A percentile compares a stretch with the other conserved stretches of the same genome.
These are phyloP conservation scores for Scedosporium minutisporum DNA, from an alignment of 2,329 filamentous ascomycete genomes.

Conservation along the genomic window DNA sequence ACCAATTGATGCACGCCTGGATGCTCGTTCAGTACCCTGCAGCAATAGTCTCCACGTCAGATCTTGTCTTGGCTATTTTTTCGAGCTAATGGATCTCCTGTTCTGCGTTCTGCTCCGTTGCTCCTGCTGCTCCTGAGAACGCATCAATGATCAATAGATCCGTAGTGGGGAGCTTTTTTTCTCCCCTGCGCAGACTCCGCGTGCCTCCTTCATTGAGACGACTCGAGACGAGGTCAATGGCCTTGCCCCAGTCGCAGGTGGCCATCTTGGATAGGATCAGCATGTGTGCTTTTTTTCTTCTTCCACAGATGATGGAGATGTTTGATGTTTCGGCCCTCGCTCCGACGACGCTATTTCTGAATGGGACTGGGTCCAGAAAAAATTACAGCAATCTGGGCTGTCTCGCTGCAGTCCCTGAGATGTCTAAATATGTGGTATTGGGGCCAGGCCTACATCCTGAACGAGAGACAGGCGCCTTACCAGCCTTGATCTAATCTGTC, in stretches of 20 bases:
- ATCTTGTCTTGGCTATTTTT: not conserved
- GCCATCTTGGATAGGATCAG: not conserved
- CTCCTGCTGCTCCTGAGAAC: not conserved
- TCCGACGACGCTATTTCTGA: not conserved
- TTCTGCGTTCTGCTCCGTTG: not conserved
- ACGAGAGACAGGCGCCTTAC: not conserved
- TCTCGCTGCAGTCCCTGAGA: not conserved
- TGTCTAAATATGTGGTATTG: not conserved
- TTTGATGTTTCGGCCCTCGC: not conserved
- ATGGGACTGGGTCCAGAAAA: not conserved
- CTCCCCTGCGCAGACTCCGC: not conserved
- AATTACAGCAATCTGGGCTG: not conserved
- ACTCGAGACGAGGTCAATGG: not conserved
- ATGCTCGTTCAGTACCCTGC: not conserved
- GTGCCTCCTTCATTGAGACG: not conserved
- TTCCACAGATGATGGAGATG: not conserved
- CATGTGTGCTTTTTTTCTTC: not conserved
- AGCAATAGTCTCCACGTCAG: not conserved
- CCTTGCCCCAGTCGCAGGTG: not conserved
- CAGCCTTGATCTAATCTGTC: not conserved
- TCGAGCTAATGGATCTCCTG: not conserved
- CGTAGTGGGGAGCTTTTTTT: not conserved
- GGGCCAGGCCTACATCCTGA: not conserved
- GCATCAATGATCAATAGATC: not conserved
- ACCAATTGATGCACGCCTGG: not conserved